These are phyloP conservation scores for Stephanodiscus triporus DNA, from an alignment of 108 stramenopile genomes.

Conservation along the genomic window DNA sequence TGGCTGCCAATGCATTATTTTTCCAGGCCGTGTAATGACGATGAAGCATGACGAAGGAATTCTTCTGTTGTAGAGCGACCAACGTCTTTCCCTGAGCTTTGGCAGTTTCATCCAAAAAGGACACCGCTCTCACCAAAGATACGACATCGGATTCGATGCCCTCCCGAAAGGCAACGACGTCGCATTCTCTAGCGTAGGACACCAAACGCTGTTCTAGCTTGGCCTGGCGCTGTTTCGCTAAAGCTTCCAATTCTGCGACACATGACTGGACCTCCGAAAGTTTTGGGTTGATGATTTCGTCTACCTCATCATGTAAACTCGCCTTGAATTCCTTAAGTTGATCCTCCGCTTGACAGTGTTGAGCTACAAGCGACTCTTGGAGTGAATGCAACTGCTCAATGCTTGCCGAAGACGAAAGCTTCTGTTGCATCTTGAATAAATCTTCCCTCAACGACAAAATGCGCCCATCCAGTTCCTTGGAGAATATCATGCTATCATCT, in stretches of 20 bases:
- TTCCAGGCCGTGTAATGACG: constrained; percentile 16
- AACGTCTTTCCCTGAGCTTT: constrained; percentile 43
- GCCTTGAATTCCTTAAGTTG: constrained; percentile 24
- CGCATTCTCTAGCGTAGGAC: constrained; percentile 42
- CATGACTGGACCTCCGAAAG: constrained; percentile 38
- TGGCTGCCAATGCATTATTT: constrained; percentile 7
- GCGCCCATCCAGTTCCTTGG: constrained; percentile 27
- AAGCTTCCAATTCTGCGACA: constrained; percentile 37
- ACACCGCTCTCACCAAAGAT: constrained; percentile 23
- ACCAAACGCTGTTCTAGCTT: constrained; percentile 40
- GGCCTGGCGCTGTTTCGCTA: constrained; percentile 47
- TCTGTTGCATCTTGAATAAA: constrained; percentile 28
- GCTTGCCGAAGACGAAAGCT: constrained; percentile 30
- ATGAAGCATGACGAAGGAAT: constrained; percentile 36
- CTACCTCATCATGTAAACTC: constrained; percentile 32
- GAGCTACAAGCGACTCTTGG: constrained; percentile 17
- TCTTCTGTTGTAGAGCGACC: constrained; percentile 30
- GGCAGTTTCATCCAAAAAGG: constrained; percentile 38
- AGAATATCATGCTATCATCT: constrained; percentile 23
- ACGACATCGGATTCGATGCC: constrained; percentile 41
- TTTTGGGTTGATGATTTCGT: constrained; percentile 23
- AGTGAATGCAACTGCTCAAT: constrained; percentile 29
- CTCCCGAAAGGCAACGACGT: constrained; percentile 35
- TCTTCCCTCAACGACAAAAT: constrained; percentile 36
- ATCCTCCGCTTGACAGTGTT: constrained; percentile 18